Evolutionary conservation across 2,329 filamentous ascomycete genomes (phyloP).

Genomic region (Elsinoe australis): DNA sequence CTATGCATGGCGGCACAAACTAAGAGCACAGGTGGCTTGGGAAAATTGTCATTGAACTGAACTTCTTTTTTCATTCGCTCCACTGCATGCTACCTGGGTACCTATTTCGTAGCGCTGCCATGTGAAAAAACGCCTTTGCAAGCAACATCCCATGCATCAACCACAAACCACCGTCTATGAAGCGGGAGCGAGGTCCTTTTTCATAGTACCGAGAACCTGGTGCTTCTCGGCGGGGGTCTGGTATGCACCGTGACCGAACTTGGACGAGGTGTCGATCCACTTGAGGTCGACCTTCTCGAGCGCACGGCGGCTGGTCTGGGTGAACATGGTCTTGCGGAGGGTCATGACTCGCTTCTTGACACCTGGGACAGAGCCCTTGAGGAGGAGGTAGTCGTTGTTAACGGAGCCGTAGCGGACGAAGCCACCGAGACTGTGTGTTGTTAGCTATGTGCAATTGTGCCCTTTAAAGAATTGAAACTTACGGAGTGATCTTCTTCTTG

Average conservation of each 20-base stretch:
- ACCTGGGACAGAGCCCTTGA: conserved; percentile 97
- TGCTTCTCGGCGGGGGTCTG: conserved; percentile 98
- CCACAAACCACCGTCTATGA: conserved; percentile 12
- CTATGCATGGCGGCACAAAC: too few species aligned
- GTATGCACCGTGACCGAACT: conserved; percentile 99
- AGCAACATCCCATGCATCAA: conserved; percentile 14
- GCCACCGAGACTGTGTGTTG: conserved; percentile 70
- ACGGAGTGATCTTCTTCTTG: conserved; percentile 99
- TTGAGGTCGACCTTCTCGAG: conserved; percentile 99
- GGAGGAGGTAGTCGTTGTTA: conserved; percentile 97
- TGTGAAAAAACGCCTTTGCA: conserved; percentile 12
- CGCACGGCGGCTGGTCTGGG: conserved; percentile 87
- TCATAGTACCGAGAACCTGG: conserved; percentile 95
- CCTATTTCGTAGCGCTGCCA: conserved; percentile 12
- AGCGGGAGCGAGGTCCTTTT: conserved; percentile 68
- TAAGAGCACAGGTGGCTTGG: too few species aligned
- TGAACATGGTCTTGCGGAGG: conserved; percentile 97
- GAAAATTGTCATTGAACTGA: neutral
- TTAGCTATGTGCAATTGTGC: conserved; percentile 29
- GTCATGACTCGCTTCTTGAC: conserved; percentile 99
- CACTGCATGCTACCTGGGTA: conserved; percentile 14
- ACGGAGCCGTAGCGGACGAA: conserved; percentile 99
- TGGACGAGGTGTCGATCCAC: conserved; percentile 99
- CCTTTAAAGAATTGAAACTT: conserved; percentile 45
- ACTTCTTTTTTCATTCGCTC: conserved; percentile 4